Evolutionary conservation across 2,329 filamentous ascomycete species (phyloP).

Genomic region (Fusarium sp.): DNA sequence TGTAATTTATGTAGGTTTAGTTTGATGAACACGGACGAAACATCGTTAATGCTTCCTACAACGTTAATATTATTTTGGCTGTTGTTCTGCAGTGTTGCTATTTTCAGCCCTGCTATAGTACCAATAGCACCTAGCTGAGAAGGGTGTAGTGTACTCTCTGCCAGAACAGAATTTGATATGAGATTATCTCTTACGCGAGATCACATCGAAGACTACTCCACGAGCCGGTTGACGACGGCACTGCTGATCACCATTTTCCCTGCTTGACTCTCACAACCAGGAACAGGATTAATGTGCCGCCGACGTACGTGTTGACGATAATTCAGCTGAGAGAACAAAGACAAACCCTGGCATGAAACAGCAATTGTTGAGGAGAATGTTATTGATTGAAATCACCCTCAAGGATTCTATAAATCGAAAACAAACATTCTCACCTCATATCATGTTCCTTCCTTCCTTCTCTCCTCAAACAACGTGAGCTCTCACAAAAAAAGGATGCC

Average conservation of each 20-base stretch:
- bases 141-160: background rate
- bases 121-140: background rate
- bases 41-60: background rate
- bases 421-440: conserved; percentile 4
- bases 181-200: conserved; percentile 39
- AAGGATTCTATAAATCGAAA: conserved; percentile 3
- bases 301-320: conserved; percentile 9
- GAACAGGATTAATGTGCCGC: conserved; percentile 27
- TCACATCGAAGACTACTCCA: conserved; percentile 26
- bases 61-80: background rate
- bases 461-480: conserved; percentile 14
- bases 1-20: conserved; percentile 4
- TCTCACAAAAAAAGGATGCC: conserved; percentile 23
- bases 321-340: conserved; percentile 7
- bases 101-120: conserved; percentile 35
- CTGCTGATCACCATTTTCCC: conserved; percentile 38
- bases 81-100: conserved; percentile 16
- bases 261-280: conserved; percentile 21
- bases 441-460: conserved; percentile 8
- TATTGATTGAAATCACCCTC: conserved; percentile 13
- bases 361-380: background rate
- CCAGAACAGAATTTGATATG: conserved; percentile 9
- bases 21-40: conserved; percentile 19
- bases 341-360: background rate
- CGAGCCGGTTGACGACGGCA: conserved; percentile 20